These are phyloP conservation scores for Ophiostoma populinum DNA, from an alignment of 2,329 filamentous ascomycete species.

Conservation along the genomic window DNA sequence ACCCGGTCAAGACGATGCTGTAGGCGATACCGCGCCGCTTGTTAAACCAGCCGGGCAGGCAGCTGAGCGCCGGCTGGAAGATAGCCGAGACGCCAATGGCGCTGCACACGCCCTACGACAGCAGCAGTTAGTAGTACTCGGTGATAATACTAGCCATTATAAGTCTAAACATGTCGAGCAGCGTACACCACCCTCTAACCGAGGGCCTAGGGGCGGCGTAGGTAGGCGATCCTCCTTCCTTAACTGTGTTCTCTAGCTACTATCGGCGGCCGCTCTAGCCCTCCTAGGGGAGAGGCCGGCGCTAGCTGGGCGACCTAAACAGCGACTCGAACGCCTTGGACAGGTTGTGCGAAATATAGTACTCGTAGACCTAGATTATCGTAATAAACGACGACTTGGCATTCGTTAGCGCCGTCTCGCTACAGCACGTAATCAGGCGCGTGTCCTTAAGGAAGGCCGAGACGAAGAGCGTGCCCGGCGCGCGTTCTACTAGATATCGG, in stretches of 20 bases:
- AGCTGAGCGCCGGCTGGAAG: constrained; percentile 47
- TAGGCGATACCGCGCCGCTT: constrained; percentile 57
- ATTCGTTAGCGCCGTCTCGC: constrained; percentile 86
- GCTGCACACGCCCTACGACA: constrained; percentile 13
- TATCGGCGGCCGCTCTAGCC: too few relatives aligned
- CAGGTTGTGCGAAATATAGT: constrained; percentile 96
- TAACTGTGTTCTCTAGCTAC: too few relatives aligned
- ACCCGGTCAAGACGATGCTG: constrained; percentile 13
- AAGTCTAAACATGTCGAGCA: constrained; percentile 35
- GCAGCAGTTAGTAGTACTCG: constrained; percentile 17
- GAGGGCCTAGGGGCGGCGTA: too few relatives aligned
- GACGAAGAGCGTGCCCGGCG: constrained; percentile 84
- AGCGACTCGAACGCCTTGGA: constrained; percentile 95
- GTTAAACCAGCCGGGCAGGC: constrained; percentile 93
- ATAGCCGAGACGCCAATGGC: constrained; percentile 11
- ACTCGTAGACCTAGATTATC: constrained; percentile 99
- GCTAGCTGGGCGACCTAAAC: constrained; percentile 86
- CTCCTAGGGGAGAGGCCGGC: too few relatives aligned
- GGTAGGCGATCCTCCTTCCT: too few relatives aligned
- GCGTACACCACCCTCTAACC: too few relatives aligned
- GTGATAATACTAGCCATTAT: constrained; percentile 36
- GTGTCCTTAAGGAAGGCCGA: constrained; percentile 83
- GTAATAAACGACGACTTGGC: constrained; percentile 86
- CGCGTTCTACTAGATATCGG: constrained; percentile 74
- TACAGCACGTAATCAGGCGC: constrained; percentile 81